A percentile compares a stretch with the other conserved stretches of the same genome.
These are phyloP conservation scores for Fraxinus quadrangulata DNA, from an alignment of 257 asterid genomes.

Conservation along the genomic window DNA sequence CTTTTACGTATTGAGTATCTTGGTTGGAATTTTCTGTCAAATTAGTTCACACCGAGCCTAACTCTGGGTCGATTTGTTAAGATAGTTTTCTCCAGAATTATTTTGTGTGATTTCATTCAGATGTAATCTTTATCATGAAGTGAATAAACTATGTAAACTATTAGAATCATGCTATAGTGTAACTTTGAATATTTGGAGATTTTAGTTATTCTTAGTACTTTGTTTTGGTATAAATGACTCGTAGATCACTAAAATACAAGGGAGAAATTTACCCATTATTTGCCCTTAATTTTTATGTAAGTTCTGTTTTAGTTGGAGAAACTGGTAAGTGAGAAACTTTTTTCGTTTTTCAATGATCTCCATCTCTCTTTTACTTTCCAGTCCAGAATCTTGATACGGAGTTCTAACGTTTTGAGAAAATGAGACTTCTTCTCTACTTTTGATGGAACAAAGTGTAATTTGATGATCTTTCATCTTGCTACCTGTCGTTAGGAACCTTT, in stretches of 20 bases:
- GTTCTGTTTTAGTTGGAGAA: conserved; percentile 5
- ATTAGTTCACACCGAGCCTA: not conserved
- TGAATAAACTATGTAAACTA: too few species aligned
- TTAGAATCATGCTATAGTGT: not conserved
- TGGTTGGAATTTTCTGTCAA: not conserved
- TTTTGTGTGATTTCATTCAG: not conserved
- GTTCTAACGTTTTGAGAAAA: not conserved
- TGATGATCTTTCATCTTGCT: not conserved
- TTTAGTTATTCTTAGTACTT: too few species aligned
- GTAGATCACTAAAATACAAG: not conserved
- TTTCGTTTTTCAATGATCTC: not conserved
- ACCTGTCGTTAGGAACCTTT: not conserved
- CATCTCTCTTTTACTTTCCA: not conserved
- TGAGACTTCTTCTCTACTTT: not conserved
- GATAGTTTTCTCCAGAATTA: not conserved
- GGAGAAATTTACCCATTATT: not conserved
- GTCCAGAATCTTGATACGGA: not conserved
- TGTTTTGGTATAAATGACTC: not conserved
- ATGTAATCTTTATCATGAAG: too few species aligned
- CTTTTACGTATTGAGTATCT: not conserved
- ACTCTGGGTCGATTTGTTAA: not conserved
- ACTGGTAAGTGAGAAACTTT: not conserved
- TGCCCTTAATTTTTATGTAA: not conserved
- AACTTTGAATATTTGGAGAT: not conserved
- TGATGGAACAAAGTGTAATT: not conserved